Evolutionary conservation across 768 basidiomycete species (phyloP), one percentile per base, ranked within the genome.

Genomic region (Bullera alba): DNA sequence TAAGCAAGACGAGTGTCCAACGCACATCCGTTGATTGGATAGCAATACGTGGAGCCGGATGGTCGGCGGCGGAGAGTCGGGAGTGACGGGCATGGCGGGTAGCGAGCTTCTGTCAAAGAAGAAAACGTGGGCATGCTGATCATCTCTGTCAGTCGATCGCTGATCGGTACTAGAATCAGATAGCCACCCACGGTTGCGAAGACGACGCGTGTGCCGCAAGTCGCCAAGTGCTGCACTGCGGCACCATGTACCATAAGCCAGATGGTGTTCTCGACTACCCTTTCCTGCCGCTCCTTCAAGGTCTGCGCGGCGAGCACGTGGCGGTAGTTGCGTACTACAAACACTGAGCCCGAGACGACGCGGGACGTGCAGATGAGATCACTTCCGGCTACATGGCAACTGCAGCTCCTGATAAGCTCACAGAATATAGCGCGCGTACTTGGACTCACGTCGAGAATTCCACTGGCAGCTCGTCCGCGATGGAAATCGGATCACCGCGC

Each of bases 311-410:
- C 29, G 3, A 67, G 44, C 1, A 60, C 45, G 1, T 35, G 16
- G 2, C 42, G 21, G 43, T 67, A 67, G 37, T 67, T 42, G 3
- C 59, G 48, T 0, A 61, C 42, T 23, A 61, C 50, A 14, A 63
- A 17, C 8, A 61, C 22, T 10, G 43, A 34, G 4, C 57, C 60
- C n/a, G n/a, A n/a, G n/a, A n/a, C n/a, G 2, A 50, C 14, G 3
- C 6, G n/a, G 5, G 57, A 46, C 5, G 54, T 51, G 25, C 54
- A 59, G 37, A 61, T 46, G 4, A 63, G 44, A 37, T 67, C 61
- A 1, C 16, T 34, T 5, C 28, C 16, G n/a, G 59, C 61, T 28
- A 53, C 61, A 35, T 67, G 65, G 29, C 61, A 61, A 0, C 65
- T 67, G 38, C 5, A 25, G 26, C 19, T 5, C 37, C 25, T 22